These are phyloP conservation scores for Seiridium unicorne DNA, from an alignment of 2,329 filamentous ascomycete genomes.

Conservation along the genomic window DNA sequence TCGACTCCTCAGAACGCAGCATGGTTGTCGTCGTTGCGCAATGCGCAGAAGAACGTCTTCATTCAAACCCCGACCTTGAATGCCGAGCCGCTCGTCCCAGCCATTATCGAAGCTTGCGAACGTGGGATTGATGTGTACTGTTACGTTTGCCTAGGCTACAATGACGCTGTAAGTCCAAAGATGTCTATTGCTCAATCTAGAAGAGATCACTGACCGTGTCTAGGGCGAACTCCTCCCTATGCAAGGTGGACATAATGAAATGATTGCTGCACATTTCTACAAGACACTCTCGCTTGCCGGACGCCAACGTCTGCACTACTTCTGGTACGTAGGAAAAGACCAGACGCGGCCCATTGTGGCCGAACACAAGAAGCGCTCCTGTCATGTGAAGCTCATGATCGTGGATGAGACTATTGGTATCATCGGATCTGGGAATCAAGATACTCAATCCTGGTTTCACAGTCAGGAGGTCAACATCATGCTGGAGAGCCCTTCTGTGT, in stretches of 20 bases:
- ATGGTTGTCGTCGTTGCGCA: conserved; percentile 67
- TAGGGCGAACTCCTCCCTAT: conserved; percentile 71
- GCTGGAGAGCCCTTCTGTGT: conserved; percentile 63
- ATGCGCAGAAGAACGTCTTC: conserved; percentile 65
- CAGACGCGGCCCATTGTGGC: conserved; percentile 67
- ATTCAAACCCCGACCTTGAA: conserved; percentile 80
- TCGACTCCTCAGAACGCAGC: conserved; percentile 73
- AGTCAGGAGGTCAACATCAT: conserved; percentile 77
- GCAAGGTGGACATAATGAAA: conserved; percentile 75
- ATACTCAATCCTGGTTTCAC: conserved; percentile 79
- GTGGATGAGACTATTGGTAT: conserved; percentile 68
- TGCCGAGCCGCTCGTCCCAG: conserved; percentile 63
- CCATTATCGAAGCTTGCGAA: conserved; percentile 62
- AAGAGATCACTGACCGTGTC: not conserved
- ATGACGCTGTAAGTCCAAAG: conserved; percentile 55
- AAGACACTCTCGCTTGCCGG: conserved; percentile 46
- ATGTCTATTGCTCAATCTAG: not conserved
- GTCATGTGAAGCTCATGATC: conserved; percentile 77
- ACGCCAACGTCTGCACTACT: conserved; percentile 53
- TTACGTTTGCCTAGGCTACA: conserved; percentile 77
- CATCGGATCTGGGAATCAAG: conserved; percentile 75
- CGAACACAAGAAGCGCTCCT: conserved; percentile 62
- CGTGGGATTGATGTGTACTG: conserved; percentile 67
- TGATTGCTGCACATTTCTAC: conserved; percentile 62
- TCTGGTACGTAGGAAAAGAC: conserved; percentile 74